Conservation (phyloP, 495 filamentous ascomycete genomes). For the Xylaria acuta region DNA sequence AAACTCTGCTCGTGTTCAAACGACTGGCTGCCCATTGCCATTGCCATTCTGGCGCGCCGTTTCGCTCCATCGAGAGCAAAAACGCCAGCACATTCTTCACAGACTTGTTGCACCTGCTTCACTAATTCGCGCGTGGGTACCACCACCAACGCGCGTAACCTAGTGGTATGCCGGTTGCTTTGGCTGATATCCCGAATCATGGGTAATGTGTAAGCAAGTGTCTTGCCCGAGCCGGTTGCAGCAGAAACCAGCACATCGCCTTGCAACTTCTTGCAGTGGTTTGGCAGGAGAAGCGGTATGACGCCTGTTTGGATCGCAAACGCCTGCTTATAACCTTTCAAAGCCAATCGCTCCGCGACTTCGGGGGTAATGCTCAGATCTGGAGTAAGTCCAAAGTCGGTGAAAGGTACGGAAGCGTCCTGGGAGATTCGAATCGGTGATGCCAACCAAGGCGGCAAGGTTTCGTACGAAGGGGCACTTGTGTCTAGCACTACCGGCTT, state of each 20-base stretch:
- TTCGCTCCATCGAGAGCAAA: constrained; percentile 58
- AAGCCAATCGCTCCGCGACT: constrained; percentile 59
- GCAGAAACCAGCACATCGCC: constrained; percentile 89
- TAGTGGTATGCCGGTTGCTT: constrained; percentile 55
- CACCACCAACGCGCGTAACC: constrained; percentile 77
- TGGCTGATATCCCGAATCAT: constrained; percentile 75
- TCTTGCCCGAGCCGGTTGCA: constrained; percentile 93
- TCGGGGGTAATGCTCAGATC: constrained; percentile 56
- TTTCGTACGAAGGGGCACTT: constrained; percentile 58
- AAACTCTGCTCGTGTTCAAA: constrained; percentile 75
- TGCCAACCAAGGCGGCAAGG: constrained; percentile 75
- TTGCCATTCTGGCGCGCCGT: constrained; percentile 71
- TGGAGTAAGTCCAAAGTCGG: constrained; percentile 60
- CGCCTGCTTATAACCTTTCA: constrained; percentile 72
- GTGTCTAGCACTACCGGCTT: constrained; percentile 60
- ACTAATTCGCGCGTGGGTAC: constrained; percentile 92
- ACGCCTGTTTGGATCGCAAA: constrained; percentile 86
- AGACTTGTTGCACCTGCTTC: constrained; percentile 75
- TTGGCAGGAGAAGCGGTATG: constrained; percentile 75
- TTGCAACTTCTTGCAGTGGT: constrained; percentile 54
- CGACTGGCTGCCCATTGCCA: constrained; percentile 77
- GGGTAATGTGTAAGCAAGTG: constrained; percentile 87
- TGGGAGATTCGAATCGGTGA: constrained; percentile 70
- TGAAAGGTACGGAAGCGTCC: constrained; percentile 65
- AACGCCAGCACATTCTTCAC: constrained; percentile 65